Evolutionary conservation across 2,329 filamentous ascomycete species (phyloP), one percentile per base, ranked within the genome.

Genomic region (Aspergillus pseudonomiae): DNA sequence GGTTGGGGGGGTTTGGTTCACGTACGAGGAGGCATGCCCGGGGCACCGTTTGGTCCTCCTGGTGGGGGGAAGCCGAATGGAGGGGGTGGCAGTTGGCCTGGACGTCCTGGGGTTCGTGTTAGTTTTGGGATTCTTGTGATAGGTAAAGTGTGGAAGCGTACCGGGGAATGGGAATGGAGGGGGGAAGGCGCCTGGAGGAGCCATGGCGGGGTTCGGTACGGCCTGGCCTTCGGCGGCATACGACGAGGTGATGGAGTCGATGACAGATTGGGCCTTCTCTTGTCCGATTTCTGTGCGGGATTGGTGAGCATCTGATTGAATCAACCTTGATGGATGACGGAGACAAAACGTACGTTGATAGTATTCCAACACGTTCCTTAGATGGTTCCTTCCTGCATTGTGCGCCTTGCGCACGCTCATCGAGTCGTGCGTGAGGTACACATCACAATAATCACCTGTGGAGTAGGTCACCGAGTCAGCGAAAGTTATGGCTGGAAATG

Each of bases 401-500:
- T 99, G 95, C 57, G 95, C 95, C 84, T 98, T 98, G 74, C 95
- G 94, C 81, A 99, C 95, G 82, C 93, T 97, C 94, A 98, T 98
- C 53, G 93, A 97, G 86, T 99, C 95, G 86, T 99, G 95, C 71
- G 95, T 99, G 73, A 99, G 91, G 86, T 99, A 99, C 80, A 99
- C 95, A 91, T 99, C 95, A 87, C 95, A 99, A 82, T 99, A 99
- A 80, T 99, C 95, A 86, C 94, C 81, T 85, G 45, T 56, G 16
- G 1, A 50, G 43, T 59, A 53, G 61, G 65, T 61, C 11, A 59
- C 61, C 32, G 45, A 36, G 21, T 65, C 46, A 61, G 55, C 48
- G 30, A 55, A 50, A 45, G 45, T 16, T 26, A 34, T 60, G 34
- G n/a, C 59, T 21, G 53, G 48, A 45, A 36, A 30, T 45, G 36